phyloP scores from a whole-genome alignment of 345 rosid species.

The Streptanthus diversifolius region DNA sequence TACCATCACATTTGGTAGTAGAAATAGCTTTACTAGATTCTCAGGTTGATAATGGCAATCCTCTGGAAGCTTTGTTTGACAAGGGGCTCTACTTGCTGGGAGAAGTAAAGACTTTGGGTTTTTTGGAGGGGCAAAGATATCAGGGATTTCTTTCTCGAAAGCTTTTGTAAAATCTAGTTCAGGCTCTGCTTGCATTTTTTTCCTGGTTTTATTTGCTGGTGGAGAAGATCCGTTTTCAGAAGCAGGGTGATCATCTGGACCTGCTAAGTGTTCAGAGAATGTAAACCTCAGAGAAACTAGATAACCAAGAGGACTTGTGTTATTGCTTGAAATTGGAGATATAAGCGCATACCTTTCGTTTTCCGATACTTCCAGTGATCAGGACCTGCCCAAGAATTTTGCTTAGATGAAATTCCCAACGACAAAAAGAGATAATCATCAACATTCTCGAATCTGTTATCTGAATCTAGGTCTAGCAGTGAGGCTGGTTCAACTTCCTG shows the following conservation, averaged over 20 bases:
- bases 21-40: slow-evolving; percentile 79
- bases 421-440: slow-evolving; percentile 63
- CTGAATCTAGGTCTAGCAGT: slow-evolving; percentile 40
- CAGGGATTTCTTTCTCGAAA: slow-evolving; percentile 59
- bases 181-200: slow-evolving; percentile 59
- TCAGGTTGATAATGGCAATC: slow-evolving; percentile 98
- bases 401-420: slow-evolving; percentile 66
- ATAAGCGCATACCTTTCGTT: slow-evolving; percentile 52
- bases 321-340: slow-evolving; percentile 3
- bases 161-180: slow-evolving; percentile 75
- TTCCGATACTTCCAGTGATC: slow-evolving; percentile 92
- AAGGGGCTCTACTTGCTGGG: slow-evolving; percentile 62
- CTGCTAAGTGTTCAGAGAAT: slow-evolving; percentile 32
- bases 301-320: background rate
- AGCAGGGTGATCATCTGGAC: slow-evolving; percentile 44
- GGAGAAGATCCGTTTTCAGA: slow-evolving; percentile 45
- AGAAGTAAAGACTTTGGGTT: slow-evolving; percentile 68
- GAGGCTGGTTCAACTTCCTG: slow-evolving; percentile 56
- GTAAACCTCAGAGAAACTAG: slow-evolving; percentile 4
- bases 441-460: slow-evolving; percentile 53
- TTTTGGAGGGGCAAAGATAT: slow-evolving; percentile 78
- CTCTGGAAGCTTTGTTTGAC: slow-evolving; percentile 78
- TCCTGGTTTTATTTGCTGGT: slow-evolving; percentile 55
- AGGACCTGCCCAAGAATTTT: slow-evolving; percentile 99
- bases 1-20: slow-evolving; percentile 82